Base-by-base conservation (phyloP, 495 filamentous ascomycete species). In the Annulohypoxylon nitens region DNA sequence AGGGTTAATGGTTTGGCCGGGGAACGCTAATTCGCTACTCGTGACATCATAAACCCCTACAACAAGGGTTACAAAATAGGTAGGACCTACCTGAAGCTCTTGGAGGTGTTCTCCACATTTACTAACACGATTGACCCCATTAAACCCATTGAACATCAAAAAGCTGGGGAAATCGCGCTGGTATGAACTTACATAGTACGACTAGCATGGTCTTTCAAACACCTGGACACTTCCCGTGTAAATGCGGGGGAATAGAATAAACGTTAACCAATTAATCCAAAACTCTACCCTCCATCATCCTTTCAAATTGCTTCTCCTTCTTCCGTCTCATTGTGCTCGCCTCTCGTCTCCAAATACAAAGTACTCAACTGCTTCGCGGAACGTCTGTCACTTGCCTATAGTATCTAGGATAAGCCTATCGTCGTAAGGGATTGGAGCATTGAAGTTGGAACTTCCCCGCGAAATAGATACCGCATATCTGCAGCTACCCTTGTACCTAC, bases 241-340 rank as follows among this genome's bases (percentile, higher is more conserved):
- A 64, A 72, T 72, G 73, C 73, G 73, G 73, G 73, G 69, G 61
- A 75, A 70, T 62, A 58, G 33, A 71, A 61, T 54, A 61, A 43
- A 54, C 23, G 14, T 33, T 30, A 36, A 70, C 75, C 75, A 78
- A 78, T 81, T 78, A 73, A 65, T 71, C 61, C 55, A 61, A 59
- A 55, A 57, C 51, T n/a, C 53, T 70, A 47, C 70, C 71, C 76
- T 78, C 72, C 73, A 74, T 69, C 69, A 64, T 65, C 36, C 45
- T 43, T 0, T 43, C 2, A 33, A 55, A 20, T n/a, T 36, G 55
- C 54, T 66, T 61, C 61, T 61, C 16, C 16, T 53, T 59, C 62
- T 43, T 66, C 41, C 43, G n/a, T 67, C 54, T 16, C 54, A 39
- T 59, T 67, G 47, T 47, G 55, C 69, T 64, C 39, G 54, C 61